A percentile compares a stretch with the other conserved stretches of the same genome.
Conservation (phyloP, 2,329 filamentous ascomycete species). For the Diaporthe australafricana region DNA sequence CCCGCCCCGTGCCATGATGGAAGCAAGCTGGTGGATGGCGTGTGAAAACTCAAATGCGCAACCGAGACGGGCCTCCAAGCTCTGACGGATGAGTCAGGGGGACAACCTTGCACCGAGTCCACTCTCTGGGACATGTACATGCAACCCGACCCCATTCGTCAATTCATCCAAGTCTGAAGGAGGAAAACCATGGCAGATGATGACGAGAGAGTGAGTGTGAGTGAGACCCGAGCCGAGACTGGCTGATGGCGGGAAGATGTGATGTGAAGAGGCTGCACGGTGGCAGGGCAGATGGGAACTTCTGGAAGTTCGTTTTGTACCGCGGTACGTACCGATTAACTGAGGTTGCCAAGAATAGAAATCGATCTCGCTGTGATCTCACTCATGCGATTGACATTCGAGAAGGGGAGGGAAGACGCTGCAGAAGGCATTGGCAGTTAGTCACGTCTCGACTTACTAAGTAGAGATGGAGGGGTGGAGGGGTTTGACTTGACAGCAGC, state of each 20-base stretch:
- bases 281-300: neutral
- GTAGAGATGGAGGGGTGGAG: conserved; percentile 18
- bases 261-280: neutral
- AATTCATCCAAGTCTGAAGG: neutral
- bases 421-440: neutral
- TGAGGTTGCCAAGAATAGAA: conserved; percentile 22
- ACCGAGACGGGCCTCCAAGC: neutral
- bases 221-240: neutral
- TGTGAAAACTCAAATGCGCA: conserved; percentile 17
- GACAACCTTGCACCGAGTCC: neutral
- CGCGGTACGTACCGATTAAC: neutral
- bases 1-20: neutral
- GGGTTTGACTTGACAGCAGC: neutral
- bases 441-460: neutral
- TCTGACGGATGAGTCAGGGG: conserved; percentile 21
- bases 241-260: neutral
- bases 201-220: neutral
- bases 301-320: neutral
- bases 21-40: conserved; percentile 15
- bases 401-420: neutral
- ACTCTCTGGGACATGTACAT: neutral
- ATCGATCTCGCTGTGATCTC: conserved; percentile 16
- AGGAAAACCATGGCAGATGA: neutral
- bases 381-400: conserved; percentile 8
- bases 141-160: neutral